These are phyloP conservation scores for Beauveria sp. DNA, from an alignment of 2,329 filamentous ascomycete genomes.

Conservation along the genomic window DNA sequence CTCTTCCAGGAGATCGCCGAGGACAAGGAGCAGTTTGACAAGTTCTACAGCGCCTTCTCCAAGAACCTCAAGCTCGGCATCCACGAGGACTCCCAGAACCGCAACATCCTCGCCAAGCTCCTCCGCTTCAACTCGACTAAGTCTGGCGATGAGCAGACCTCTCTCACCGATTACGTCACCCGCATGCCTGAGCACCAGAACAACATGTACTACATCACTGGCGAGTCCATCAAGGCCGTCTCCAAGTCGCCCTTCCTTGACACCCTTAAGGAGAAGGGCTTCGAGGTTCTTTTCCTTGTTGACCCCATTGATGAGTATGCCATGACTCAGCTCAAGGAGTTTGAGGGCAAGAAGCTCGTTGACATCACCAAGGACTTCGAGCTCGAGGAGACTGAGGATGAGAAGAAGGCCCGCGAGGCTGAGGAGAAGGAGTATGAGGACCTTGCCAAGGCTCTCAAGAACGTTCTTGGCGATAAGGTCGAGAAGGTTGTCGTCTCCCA, in stretches of 20 bases:
- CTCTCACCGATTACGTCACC: conserved; percentile 93
- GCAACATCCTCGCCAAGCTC: conserved; percentile 85
- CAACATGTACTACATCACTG: conserved; percentile 99
- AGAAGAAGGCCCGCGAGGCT: conserved; percentile 91
- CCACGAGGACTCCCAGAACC: conserved; percentile 99
- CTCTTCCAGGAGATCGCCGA: conserved; percentile 98
- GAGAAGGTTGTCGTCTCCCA: conserved; percentile 99
- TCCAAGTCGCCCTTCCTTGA: conserved; percentile 98
- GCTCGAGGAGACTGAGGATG: conserved; percentile 98
- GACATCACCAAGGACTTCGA: conserved; percentile 99
- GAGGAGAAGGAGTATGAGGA: conserved; percentile 98
- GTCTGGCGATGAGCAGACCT: conserved; percentile 92
- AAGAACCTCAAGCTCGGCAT: conserved; percentile 99
- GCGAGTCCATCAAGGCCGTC: conserved; percentile 98
- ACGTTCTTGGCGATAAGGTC: conserved; percentile 97
- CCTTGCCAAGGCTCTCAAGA: conserved; percentile 96
- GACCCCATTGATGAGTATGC: conserved; percentile 99
- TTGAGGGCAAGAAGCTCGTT: conserved; percentile 99
- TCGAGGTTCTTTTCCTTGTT: conserved; percentile 98
- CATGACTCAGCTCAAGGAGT: conserved; percentile 99
- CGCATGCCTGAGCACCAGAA: conserved; percentile 99
- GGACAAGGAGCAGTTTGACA: conserved; percentile 99
- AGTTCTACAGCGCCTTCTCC: conserved; percentile 99
- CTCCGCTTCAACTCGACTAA: conserved; percentile 99
- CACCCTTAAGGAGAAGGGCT: conserved; percentile 96